Evolutionary conservation across 345 rosid species (phyloP).

Genomic region (Aurinia saxatilis): DNA sequence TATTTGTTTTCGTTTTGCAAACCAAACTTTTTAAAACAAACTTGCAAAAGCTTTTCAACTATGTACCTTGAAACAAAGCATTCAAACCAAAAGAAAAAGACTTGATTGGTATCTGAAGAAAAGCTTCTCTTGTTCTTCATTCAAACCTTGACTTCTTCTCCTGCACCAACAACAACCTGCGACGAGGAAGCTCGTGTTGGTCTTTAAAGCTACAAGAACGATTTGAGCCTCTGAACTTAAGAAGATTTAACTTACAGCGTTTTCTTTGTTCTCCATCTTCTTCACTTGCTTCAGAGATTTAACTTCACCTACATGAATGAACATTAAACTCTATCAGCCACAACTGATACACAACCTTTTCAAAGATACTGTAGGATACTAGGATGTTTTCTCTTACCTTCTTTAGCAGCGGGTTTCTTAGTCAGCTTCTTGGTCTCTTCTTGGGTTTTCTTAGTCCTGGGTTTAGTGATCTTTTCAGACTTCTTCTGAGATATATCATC

Average conservation of each 20-base stretch:
- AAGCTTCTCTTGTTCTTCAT: conserved; percentile 2
- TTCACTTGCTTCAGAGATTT: conserved; percentile 29
- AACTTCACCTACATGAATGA: conserved; percentile 35
- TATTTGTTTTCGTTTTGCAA: conserved; percentile 25
- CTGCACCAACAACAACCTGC: conserved; percentile 20
- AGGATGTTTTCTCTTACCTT: conserved; percentile 31
- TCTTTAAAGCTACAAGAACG: neutral
- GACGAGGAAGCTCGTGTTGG: neutral
- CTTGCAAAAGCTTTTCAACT: conserved; percentile 1
- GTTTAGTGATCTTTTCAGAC: conserved; percentile 43
- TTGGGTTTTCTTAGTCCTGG: conserved; percentile 28
- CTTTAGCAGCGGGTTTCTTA: conserved; percentile 38
- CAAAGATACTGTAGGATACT: neutral
- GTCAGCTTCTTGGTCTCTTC: conserved; percentile 37
- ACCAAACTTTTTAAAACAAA: conserved; percentile 1
- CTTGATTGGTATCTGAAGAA: neutral
- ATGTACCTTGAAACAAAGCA: conserved; percentile 23
- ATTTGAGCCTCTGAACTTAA: neutral
- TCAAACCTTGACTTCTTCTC: conserved; percentile 24
- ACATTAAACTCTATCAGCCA: neutral
- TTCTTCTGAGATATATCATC: conserved; percentile 41
- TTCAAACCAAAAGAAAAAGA: conserved; percentile 20
- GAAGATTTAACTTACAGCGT: conserved; percentile 16
- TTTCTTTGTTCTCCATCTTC: conserved; percentile 68
- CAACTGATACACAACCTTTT: neutral